Conservation (phyloP, 495 filamentous ascomycete genomes). For the Penicillium simplicissimum region DNA sequence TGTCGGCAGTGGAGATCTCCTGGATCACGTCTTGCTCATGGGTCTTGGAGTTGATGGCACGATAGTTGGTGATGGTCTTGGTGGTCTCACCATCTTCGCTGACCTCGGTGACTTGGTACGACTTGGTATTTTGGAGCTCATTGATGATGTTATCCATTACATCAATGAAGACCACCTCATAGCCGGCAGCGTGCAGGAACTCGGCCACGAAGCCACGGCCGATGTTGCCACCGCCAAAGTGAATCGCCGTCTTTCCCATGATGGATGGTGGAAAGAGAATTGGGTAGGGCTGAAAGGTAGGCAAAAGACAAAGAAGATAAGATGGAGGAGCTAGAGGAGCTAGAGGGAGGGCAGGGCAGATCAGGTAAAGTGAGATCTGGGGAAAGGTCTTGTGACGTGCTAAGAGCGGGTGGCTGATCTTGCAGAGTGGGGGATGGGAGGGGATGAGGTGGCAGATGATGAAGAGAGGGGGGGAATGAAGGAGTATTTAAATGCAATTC, state of each 20-base stretch:
- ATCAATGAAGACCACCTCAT: slow-evolving; percentile 94
- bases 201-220: slow-evolving; percentile 67
- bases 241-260: slow-evolving; percentile 79
- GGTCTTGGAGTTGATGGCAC: slow-evolving; percentile 90
- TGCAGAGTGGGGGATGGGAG: slow-evolving; percentile 10
- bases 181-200: slow-evolving; percentile 74
- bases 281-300: slow-evolving; percentile 1
- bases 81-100: slow-evolving; percentile 78
- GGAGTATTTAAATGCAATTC: slow-evolving; percentile 1
- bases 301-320: neutral
- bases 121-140: slow-evolving; percentile 66
- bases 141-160: slow-evolving; percentile 81
- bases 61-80: slow-evolving; percentile 87
- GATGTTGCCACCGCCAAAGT: slow-evolving; percentile 95
- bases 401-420: slow-evolving; percentile 17
- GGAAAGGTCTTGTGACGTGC: slow-evolving; percentile 15
- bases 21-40: slow-evolving; percentile 75
- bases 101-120: slow-evolving; percentile 91
- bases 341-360: slow-evolving; percentile 3
- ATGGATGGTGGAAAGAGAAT: slow-evolving; percentile 22
- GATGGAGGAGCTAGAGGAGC: neutral
- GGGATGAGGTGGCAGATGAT: neutral
- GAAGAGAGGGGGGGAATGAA: neutral
- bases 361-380: slow-evolving; percentile 1
- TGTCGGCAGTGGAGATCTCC: slow-evolving; percentile 82